Evolutionary conservation across 352 stramenopile genomes (phyloP).

Genomic region (Phytophthora tubulina): DNA sequence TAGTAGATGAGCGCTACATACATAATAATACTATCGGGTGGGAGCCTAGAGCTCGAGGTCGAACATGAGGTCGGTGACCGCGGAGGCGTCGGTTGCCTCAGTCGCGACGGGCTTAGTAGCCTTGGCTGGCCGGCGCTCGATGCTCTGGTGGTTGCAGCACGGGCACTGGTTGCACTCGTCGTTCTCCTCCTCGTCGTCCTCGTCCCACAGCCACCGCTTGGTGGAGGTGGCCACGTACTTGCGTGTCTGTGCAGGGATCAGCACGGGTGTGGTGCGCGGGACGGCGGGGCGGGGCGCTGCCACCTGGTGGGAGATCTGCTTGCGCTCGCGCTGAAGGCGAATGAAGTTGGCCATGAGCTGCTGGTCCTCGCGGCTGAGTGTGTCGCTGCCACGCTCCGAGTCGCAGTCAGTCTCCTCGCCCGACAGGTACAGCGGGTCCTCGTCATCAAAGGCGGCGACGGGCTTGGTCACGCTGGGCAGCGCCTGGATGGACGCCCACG

Average conservation of each 20-base stretch:
- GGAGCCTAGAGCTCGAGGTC: constrained; percentile 71
- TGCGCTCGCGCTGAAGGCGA: constrained; percentile 35
- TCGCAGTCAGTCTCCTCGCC: constrained; percentile 79
- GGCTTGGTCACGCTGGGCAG: constrained; percentile 7
- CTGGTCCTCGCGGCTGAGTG: constrained; percentile 55
- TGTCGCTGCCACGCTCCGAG: constrained; percentile 62
- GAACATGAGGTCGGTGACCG: constrained; percentile 67
- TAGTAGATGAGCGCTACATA: constrained; percentile 55
- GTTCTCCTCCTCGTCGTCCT: constrained; percentile 53
- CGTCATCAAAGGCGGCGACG: constrained; percentile 32
- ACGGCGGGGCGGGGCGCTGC: constrained; percentile 1
- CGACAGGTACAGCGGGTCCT: constrained; percentile 54
- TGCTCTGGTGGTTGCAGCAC: constrained; percentile 51
- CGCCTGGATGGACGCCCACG: constrained; percentile 28
- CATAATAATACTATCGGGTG: constrained; percentile 41
- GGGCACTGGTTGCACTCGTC: constrained; percentile 44
- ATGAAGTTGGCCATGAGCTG: constrained; percentile 62
- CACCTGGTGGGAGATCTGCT: constrained; percentile 16
- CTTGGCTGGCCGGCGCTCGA: constrained; percentile 10
- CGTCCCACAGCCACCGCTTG: constrained; percentile 50
- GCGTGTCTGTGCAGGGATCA: constrained; percentile 51
- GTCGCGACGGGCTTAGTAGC: background rate
- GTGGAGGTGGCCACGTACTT: constrained; percentile 53
- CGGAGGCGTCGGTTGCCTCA: constrained; percentile 4
- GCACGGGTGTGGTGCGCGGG: constrained; percentile 40